Percentiles rank a stretch among this genome's conserved stretches.
Evolutionary conservation across 108 stramenopile genomes (phyloP).

Genomic region (Skeletonema grethae): DNA sequence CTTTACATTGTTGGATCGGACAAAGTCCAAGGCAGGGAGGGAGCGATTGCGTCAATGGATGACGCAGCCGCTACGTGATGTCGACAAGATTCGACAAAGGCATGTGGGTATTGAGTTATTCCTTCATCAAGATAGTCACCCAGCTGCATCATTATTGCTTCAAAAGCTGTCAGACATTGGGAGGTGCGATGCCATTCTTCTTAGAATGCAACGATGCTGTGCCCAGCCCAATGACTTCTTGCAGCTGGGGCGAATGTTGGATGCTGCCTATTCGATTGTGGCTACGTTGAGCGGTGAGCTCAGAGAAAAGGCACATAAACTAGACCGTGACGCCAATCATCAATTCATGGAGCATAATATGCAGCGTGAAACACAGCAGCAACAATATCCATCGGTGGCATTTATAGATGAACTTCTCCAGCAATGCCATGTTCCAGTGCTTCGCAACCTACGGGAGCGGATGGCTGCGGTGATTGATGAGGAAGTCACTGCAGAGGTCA

Average conservation of each 20-base stretch:
- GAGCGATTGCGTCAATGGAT: slow-evolving; percentile 90
- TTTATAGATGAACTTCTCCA: slow-evolving; percentile 52
- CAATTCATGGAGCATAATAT: background rate
- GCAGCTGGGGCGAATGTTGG: slow-evolving; percentile 57
- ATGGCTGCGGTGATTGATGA: slow-evolving; percentile 74
- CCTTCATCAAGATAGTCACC: slow-evolving; percentile 55
- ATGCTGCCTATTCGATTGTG: slow-evolving; percentile 64
- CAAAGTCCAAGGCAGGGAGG: slow-evolving; percentile 78
- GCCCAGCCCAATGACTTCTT: slow-evolving; percentile 72
- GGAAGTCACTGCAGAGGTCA: slow-evolving; percentile 60
- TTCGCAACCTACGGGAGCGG: slow-evolving; percentile 59
- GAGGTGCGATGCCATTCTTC: slow-evolving; percentile 76
- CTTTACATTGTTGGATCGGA: slow-evolving; percentile 89
- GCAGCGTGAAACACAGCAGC: slow-evolving; percentile 2
- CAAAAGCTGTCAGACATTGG: slow-evolving; percentile 62
- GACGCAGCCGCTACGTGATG: slow-evolving; percentile 76
- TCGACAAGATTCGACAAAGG: slow-evolving; percentile 53
- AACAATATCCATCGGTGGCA: slow-evolving; percentile 33
- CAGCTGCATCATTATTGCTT: slow-evolving; percentile 52
- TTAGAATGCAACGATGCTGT: slow-evolving; percentile 85
- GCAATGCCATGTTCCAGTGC: slow-evolving; percentile 48
- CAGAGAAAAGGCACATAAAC: slow-evolving; percentile 19
- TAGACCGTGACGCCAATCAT: slow-evolving; percentile 22
- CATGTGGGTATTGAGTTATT: slow-evolving; percentile 91
- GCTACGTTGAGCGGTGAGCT: slow-evolving; percentile 59